These are phyloP conservation scores for Phoma sp. DNA, from an alignment of 2,329 filamentous ascomycete species.

Conservation along the genomic window DNA sequence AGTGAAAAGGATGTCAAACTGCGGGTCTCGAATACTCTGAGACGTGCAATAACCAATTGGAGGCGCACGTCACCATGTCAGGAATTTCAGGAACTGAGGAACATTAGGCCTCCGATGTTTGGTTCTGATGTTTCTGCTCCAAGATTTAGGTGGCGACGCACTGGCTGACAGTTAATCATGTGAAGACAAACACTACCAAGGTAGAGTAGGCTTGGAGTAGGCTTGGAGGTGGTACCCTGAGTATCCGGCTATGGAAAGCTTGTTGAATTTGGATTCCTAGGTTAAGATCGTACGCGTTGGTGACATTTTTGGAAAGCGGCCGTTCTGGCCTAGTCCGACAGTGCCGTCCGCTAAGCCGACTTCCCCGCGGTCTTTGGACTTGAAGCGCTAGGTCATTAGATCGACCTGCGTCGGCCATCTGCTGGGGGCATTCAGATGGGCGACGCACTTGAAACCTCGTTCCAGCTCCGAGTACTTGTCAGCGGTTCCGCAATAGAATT, in stretches of 20 bases:
- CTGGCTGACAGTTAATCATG: slow-evolving; percentile 12
- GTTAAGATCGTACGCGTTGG: slow-evolving; percentile 22
- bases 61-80: slow-evolving; percentile 22
- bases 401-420: slow-evolving; percentile 38
- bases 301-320: slow-evolving; percentile 37
- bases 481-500: slow-evolving; percentile 35
- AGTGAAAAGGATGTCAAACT: slow-evolving; percentile 24
- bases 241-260: slow-evolving; percentile 15
- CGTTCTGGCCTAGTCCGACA: slow-evolving; percentile 37
- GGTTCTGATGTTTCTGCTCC: slow-evolving; percentile 18
- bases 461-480: slow-evolving; percentile 40
- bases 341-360: slow-evolving; percentile 30
- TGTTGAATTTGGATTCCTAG: slow-evolving; percentile 25
- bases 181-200: slow-evolving; percentile 3
- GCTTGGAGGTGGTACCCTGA: slow-evolving; percentile 11
- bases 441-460: slow-evolving; percentile 41
- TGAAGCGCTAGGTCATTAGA: slow-evolving; percentile 44
- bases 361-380: slow-evolving; percentile 42
- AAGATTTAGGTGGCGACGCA: slow-evolving; percentile 18
- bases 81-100: slow-evolving; percentile 19
- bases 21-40: slow-evolving; percentile 35
- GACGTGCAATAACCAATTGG: slow-evolving; percentile 19
- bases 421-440: slow-evolving; percentile 36
- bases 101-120: slow-evolving; percentile 19
- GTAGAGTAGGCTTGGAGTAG: not conserved